Conservation (phyloP, 495 filamentous ascomycete genomes). For the Penicillium parvum region DNA sequence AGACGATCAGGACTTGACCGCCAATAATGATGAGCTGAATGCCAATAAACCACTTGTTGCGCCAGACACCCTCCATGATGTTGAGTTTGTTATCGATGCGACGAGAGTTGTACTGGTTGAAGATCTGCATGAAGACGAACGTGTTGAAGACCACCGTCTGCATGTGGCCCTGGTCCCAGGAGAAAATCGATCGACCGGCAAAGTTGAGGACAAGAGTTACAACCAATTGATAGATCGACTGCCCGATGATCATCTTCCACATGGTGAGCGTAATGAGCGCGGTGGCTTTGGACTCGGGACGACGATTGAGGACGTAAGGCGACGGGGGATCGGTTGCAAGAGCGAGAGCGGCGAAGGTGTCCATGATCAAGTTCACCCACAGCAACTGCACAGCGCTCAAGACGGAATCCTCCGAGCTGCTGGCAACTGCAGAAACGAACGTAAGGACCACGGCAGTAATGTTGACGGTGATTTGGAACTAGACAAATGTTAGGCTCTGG, state of each 20-base stretch:
- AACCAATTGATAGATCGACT: slow-evolving; percentile 76
- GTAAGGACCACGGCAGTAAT: slow-evolving; percentile 83
- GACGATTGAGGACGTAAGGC: slow-evolving; percentile 62
- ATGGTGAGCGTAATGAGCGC: slow-evolving; percentile 75
- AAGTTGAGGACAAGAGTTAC: slow-evolving; percentile 77
- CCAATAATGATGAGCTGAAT: slow-evolving; percentile 82
- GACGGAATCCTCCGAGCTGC: slow-evolving; percentile 60
- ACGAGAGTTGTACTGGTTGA: slow-evolving; percentile 76
- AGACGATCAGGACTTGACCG: slow-evolving; percentile 75
- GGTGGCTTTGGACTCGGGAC: slow-evolving; percentile 71
- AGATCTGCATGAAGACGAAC: slow-evolving; percentile 94
- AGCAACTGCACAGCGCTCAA: slow-evolving; percentile 82
- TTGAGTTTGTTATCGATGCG: slow-evolving; percentile 88
- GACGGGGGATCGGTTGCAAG: slow-evolving; percentile 81
- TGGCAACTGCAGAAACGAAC: slow-evolving; percentile 74
- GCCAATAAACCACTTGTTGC: slow-evolving; percentile 76
- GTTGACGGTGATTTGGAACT: slow-evolving; percentile 91
- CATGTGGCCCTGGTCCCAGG: slow-evolving; percentile 46
- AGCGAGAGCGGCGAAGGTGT: slow-evolving; percentile 93
- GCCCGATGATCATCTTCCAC: slow-evolving; percentile 94
- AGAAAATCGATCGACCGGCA: slow-evolving; percentile 59
- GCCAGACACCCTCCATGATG: slow-evolving; percentile 77
- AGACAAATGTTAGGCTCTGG: too few species aligned
- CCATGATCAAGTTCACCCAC: slow-evolving; percentile 94
- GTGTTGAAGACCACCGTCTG: slow-evolving; percentile 82